Conservation (phyloP, 768 basidiomycete species). For the Mycena amicta region DNA sequence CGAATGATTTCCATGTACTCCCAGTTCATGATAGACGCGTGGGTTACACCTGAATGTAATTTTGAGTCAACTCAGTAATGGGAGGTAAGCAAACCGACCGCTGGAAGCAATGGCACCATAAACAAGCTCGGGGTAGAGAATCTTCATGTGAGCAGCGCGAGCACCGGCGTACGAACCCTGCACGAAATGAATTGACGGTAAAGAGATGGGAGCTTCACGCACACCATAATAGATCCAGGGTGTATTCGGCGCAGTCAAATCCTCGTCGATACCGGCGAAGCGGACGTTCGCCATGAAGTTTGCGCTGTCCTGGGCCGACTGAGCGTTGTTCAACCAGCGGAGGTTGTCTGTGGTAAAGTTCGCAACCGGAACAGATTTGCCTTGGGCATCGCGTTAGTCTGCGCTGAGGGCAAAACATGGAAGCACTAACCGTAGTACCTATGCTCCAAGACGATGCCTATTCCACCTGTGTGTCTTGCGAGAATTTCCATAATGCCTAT, state of each 20-base stretch:
- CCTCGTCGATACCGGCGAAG: constrained; percentile 69
- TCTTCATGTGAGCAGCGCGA: constrained; percentile 87
- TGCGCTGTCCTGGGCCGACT: constrained; percentile 88
- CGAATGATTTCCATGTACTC: constrained; percentile 88
- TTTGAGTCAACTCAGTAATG: neutral
- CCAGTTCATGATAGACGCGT: constrained; percentile 80
- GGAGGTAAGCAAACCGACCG: constrained; percentile 44
- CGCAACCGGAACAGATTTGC: constrained; percentile 71
- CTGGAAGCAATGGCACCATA: constrained; percentile 89
- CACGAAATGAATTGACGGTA: constrained; percentile 6
- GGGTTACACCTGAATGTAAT: constrained; percentile 67
- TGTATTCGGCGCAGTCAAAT: constrained; percentile 69
- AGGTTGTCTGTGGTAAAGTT: constrained; percentile 84
- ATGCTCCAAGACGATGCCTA: constrained; percentile 91
- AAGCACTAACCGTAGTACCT: constrained; percentile 72
- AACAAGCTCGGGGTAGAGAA: constrained; percentile 86
- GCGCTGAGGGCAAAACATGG: constrained; percentile 10
- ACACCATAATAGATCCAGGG: constrained; percentile 97
- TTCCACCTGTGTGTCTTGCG: constrained; percentile 79
- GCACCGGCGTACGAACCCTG: constrained; percentile 93
- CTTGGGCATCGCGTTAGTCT: constrained; percentile 35
- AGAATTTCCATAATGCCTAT: constrained; percentile 81
- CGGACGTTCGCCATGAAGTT: constrained; percentile 85
- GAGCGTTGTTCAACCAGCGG: constrained; percentile 87
- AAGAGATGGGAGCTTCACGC: constrained; percentile 27